These are phyloP conservation scores for Solanum clarkiae DNA, from an alignment of 257 asterid species.

Conservation along the genomic window DNA sequence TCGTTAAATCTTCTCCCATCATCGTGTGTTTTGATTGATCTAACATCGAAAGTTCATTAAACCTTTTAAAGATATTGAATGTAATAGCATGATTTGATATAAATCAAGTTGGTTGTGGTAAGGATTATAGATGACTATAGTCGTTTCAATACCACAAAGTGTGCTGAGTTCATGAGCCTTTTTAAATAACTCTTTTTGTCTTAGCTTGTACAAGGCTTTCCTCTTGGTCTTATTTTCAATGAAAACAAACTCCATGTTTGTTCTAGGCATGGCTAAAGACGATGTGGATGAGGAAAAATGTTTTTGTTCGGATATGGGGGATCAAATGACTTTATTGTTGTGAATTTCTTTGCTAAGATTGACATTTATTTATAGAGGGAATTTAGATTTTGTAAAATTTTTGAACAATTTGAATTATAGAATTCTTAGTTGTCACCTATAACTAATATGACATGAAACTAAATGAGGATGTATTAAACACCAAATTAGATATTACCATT, in stretches of 20 bases:
- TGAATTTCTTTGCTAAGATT: not conserved
- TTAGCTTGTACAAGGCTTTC: not conserved
- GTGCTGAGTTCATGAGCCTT: not conserved
- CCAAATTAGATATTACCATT: too few relatives aligned
- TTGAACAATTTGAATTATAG: not conserved
- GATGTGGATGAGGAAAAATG: not conserved
- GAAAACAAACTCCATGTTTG: not conserved
- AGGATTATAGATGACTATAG: not conserved
- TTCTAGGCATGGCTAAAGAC: not conserved
- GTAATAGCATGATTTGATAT: not conserved
- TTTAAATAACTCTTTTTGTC: slow-evolving; percentile 3
- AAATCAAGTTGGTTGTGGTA: not conserved
- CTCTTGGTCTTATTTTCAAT: not conserved
- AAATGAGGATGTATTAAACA: not conserved
- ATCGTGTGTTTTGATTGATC: not conserved
- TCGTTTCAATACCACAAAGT: slow-evolving; percentile 2
- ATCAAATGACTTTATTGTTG: not conserved
- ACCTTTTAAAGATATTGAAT: not conserved
- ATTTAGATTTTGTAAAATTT: too few relatives aligned
- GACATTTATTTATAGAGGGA: not conserved
- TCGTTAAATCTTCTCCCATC: not conserved
- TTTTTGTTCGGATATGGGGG: not conserved
- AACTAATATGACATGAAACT: not conserved
- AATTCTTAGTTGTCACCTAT: not conserved
- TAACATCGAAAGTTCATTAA: not conserved